Conservation (phyloP, 148 eudicot species). For the Diospyros lotus region DNA sequence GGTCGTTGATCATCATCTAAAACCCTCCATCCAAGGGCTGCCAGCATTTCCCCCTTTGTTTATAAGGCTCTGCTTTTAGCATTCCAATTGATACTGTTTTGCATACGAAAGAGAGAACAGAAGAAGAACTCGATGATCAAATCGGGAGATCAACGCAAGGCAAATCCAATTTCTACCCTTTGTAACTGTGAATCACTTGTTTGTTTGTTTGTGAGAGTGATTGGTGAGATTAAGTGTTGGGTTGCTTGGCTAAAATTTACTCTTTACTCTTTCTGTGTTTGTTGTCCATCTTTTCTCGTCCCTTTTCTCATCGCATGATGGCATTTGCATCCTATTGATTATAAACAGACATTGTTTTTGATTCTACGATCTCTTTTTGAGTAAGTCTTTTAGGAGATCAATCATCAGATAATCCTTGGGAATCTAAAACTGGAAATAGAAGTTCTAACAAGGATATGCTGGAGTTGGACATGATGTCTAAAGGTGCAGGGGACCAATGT, state of each 20-base stretch:
- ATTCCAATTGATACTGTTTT: too few relatives aligned
- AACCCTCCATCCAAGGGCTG: too few relatives aligned
- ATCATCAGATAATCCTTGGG: slow-evolving; percentile 27
- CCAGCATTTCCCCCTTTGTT: too few relatives aligned
- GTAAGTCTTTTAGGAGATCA: slow-evolving; percentile 28
- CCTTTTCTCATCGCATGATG: not conserved
- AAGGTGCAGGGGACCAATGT: slow-evolving; percentile 27
- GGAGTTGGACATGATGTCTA: slow-evolving; percentile 20
- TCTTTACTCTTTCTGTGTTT: not conserved
- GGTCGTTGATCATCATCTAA: too few relatives aligned
- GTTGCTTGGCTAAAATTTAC: not conserved
- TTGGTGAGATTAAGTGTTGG: too few relatives aligned
- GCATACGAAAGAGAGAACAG: too few relatives aligned
- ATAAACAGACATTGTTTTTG: not conserved
- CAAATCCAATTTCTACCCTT: too few relatives aligned
- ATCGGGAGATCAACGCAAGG: too few relatives aligned
- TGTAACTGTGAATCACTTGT: too few relatives aligned
- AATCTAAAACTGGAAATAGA: slow-evolving; percentile 20
- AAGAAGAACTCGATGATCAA: too few relatives aligned
- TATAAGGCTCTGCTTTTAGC: too few relatives aligned
- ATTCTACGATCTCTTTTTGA: not conserved
- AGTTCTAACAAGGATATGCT: slow-evolving; percentile 21
- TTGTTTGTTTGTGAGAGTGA: too few relatives aligned
- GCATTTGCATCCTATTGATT: not conserved
- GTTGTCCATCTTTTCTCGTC: slow-evolving; percentile 5